Evolutionary conservation across 768 basidiomycete species (phyloP), one percentile per base, ranked within the genome.

Genomic region (Mrakia frigida): DNA sequence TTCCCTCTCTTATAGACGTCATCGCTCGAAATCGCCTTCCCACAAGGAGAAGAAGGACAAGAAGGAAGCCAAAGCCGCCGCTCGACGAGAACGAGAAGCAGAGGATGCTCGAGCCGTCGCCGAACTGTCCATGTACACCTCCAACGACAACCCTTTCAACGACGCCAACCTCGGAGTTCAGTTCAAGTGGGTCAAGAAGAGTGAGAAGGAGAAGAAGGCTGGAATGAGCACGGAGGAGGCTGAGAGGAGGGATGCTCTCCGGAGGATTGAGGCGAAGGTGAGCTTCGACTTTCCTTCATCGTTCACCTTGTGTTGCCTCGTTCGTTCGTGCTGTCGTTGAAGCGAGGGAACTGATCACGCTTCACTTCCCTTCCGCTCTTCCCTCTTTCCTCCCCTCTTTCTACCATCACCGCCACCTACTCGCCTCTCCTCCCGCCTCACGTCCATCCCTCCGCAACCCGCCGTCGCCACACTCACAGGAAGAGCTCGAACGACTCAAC

Each of bases 131-230:
- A 91, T 97, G 79, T 98, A 98, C 86, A 94, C 93, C 79, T 92
- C 94, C 67, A 90, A 90, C 18, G 95, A 98, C 86, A 99, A 98
- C 81, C 97, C 97, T 0, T 99, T 98, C 86, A 93, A 97, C 84
- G 97, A 98, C 80, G 90, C 93, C 78, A 98, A 98, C 83, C 90
- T 98, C 43, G 91, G 90, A 31, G 93, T 98, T 82, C 93, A 95
- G 82, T 99, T 99, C 84, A 90, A 92, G 76, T 99, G 97, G 97
- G 92, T 94, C 85, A 99, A 99, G 87, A 99, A 99, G 86, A 88
- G 89, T 37, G 97, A 99, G 83, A 93, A 94, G 85, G 97, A 99
- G 83, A 88, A 89, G 81, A 98, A 96, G 84, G 85, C 89, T 77
- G 97, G 97, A 1, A 81, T 98, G 69, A 88, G 90, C 0, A 81